A percentile compares a stretch with the other conserved stretches of the same genome.
Evolutionary conservation across 371 early-diverging fungal genomes (phyloP).

Genomic region (Mortierella sp.): DNA sequence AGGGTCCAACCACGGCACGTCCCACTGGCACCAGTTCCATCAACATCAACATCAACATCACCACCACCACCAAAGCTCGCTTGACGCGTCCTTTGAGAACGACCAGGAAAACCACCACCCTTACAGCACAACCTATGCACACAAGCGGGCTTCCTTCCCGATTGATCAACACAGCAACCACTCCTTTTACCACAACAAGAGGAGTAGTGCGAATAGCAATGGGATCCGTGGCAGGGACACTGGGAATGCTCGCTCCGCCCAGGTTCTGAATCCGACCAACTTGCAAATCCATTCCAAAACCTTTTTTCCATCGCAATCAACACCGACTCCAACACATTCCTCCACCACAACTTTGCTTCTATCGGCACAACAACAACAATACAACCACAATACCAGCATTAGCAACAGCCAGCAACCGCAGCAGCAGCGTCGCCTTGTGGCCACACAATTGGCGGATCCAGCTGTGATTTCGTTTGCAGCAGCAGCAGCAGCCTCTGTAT

Average conservation of each 20-base stretch:
- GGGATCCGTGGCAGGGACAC: conserved; percentile 20
- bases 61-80: conserved; percentile 7
- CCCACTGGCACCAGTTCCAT: conserved; percentile 49
- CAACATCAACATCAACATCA: conserved; percentile 18
- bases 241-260: conserved; percentile 23
- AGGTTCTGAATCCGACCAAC: conserved; percentile 34
- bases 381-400: background rate
- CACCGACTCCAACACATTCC: conserved; percentile 15
- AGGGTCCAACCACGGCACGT: conserved; percentile 19
- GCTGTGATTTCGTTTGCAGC: conserved; percentile 31
- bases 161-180: conserved; percentile 9
- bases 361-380: conserved; percentile 4
- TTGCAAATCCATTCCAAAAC: conserved; percentile 33
- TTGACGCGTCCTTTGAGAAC: conserved; percentile 22
- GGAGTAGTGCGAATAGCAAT: background rate
- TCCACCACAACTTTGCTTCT: background rate
- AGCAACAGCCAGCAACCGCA: conserved; percentile 12
- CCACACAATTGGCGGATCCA: conserved; percentile 24
- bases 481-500: conserved; percentile 20
- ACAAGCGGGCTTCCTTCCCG: conserved; percentile 25
- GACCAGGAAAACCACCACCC: conserved; percentile 13
- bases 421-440: conserved; percentile 3
- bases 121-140: conserved; percentile 1
- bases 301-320: conserved; percentile 15
- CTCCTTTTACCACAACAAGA: background rate